Base-by-base conservation (phyloP, 495 filamentous ascomycete species). In the Gamarada debralockiae region DNA sequence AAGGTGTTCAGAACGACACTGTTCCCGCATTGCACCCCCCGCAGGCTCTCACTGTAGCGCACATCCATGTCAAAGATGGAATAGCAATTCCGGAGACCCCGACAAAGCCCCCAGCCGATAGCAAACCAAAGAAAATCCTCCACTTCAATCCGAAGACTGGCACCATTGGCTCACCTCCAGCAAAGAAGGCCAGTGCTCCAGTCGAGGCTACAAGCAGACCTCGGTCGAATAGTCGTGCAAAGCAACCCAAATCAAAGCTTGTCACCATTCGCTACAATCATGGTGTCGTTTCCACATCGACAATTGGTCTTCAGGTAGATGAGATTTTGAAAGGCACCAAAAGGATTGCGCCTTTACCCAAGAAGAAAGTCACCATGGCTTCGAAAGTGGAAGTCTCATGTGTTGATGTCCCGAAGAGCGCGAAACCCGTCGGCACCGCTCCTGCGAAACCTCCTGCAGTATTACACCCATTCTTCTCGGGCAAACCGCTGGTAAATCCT, bases 91-190 rank as follows among this genome's bases (percentile, higher is more conserved):
- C 27, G 4, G 10, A 29, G 27, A 29, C 10, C 10, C 27, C 27
- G 10, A 29, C 5, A 29, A 10, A 29, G 4, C 10, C 27, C 10
- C 27, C 6, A 39, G 37, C 6, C 6, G 40, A 63, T 34, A 13
- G 29, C 7, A 74, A 74, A 52, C 67, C 71, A 13, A 70, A 67
- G 31, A 80, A 76, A 41, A 29, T 80, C 0, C 55, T 79, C 18
- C 61, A 61, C 23, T 66, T 78, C 43, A 78, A 79, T 43, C 68
- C 67, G 13, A 70, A 69, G 31, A 79, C 76, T 8, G 76, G 77
- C 22, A 80, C 76, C 3, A 73, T 80, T 55, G 77, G 76, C n/a
- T 74, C 77, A 21, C 77, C 77, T 4, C 77, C 75, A 27, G 23
- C 53, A 27, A 61, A 56, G 25, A 62, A 59, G 39, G 23, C 33